Conservation (phyloP, 345 rosid genomes). For the Salix caprea region DNA sequence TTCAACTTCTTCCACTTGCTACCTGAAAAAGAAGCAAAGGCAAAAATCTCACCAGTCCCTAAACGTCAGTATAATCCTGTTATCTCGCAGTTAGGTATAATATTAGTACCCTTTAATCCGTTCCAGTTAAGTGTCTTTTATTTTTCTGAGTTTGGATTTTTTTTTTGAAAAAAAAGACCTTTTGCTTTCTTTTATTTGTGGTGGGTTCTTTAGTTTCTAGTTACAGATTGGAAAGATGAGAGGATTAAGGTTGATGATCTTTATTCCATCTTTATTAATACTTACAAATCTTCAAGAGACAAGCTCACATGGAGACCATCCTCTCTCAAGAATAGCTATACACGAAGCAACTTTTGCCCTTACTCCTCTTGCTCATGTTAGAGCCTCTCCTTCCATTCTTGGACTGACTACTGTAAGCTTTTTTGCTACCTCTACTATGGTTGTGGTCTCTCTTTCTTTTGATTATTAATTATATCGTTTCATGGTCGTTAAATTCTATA, state of each 20-base stretch:
- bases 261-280: background rate
- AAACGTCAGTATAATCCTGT: too few relatives aligned
- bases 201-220: background rate
- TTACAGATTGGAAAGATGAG: background rate
- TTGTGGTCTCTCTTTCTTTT: background rate
- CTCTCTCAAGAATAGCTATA: conserved; percentile 10
- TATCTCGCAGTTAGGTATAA: too few relatives aligned
- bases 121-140: too few relatives aligned
- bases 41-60: too few relatives aligned
- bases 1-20: too few relatives aligned
- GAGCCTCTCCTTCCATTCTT: conserved; percentile 14
- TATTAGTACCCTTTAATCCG: too few relatives aligned
- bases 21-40: too few relatives aligned
- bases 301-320: conserved; percentile 13
- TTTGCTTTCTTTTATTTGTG: too few relatives aligned
- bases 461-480: background rate
- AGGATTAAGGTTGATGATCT: background rate
- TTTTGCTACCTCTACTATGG: too few relatives aligned
- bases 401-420: background rate
- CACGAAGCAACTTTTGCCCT: conserved; percentile 8
- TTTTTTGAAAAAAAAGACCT: too few relatives aligned
- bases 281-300: background rate
- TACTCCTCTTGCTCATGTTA: conserved; percentile 1
- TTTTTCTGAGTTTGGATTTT: too few relatives aligned
- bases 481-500: background rate